phyloP scores from a whole-genome alignment of 192 early-diverging fungal species.

The Coemansia sp. region DNA sequence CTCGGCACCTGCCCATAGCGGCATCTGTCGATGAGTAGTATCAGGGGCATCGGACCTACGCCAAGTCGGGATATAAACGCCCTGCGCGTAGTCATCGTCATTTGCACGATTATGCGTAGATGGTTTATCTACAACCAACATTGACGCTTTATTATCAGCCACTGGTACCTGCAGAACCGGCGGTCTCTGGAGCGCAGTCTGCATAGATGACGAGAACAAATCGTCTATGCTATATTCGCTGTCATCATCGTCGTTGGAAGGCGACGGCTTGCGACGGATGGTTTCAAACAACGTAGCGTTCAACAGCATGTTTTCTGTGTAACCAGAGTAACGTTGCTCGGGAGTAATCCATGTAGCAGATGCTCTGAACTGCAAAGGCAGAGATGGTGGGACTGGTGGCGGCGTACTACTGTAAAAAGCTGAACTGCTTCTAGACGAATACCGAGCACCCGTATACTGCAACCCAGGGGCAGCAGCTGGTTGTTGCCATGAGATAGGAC shows the following conservation, averaged over 20 bases:
- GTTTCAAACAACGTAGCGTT: constrained; percentile 53
- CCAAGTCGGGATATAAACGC: constrained; percentile 55
- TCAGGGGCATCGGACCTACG: constrained; percentile 16
- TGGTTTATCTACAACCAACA: background rate
- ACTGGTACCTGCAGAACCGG: background rate
- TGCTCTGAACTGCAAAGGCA: constrained; percentile 25
- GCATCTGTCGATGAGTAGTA: background rate
- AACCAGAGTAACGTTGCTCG: constrained; percentile 50
- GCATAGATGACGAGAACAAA: background rate
- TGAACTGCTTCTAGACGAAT: background rate
- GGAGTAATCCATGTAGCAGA: constrained; percentile 49
- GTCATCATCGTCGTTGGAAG: constrained; percentile 21
- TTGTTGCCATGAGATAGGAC: constrained; percentile 27
- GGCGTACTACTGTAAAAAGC: constrained; percentile 2
- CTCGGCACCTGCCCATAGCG: constrained; percentile 34
- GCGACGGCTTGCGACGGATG: constrained; percentile 34
- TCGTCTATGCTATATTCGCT: constrained; percentile 8
- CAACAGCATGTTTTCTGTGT: constrained; percentile 45
- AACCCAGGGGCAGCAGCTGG: background rate
- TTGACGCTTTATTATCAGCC: background rate
- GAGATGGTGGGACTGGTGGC: constrained; percentile 12
- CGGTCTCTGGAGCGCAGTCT: background rate
- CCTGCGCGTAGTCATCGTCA: constrained; percentile 19
- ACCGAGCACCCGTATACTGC: background rate
- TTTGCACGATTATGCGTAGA: background rate